Evolutionary conservation across 176 grass and related monocot species (phyloP).

Genomic region (Triticum dicoccoides): DNA sequence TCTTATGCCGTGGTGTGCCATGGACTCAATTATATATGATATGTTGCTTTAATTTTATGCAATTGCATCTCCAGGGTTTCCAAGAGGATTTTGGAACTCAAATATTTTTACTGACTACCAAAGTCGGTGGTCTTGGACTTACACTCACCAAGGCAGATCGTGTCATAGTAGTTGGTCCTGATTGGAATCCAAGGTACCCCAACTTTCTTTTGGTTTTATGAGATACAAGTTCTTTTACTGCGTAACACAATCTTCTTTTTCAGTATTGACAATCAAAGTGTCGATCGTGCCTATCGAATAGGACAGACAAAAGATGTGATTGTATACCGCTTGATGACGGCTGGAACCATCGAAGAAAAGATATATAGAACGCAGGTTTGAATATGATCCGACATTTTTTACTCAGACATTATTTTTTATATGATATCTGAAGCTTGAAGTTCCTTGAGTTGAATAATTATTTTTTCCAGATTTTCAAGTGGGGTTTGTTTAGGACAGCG

Average conservation of each 20-base stretch:
- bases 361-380: no score
- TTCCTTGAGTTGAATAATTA: no score
- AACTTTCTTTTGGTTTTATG: neutral
- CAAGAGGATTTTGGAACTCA: conserved; percentile 72
- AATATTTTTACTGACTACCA: conserved; percentile 86
- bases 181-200: conserved; percentile 90
- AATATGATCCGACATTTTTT: no score
- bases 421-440: no score
- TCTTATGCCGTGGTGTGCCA: conserved; percentile 6
- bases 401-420: no score
- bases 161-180: conserved; percentile 93
- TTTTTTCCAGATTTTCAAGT: no score
- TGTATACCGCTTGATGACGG: no score
- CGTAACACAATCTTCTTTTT: conserved; percentile 19
- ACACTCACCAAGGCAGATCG: conserved; percentile 20
- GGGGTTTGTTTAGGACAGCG: no score
- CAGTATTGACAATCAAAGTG: conserved; percentile 88
- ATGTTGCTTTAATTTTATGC: conserved; percentile 17
- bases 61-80: conserved; percentile 59
- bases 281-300: conserved; percentile 85
- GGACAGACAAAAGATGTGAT: conserved; percentile 52
- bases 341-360: no score
- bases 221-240: neutral
- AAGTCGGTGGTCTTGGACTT: conserved; percentile 76
- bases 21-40: conserved; percentile 15